These are phyloP conservation scores for Trichoderma polysporum DNA, from an alignment of 2,329 filamentous ascomycete genomes.

Conservation along the genomic window DNA sequence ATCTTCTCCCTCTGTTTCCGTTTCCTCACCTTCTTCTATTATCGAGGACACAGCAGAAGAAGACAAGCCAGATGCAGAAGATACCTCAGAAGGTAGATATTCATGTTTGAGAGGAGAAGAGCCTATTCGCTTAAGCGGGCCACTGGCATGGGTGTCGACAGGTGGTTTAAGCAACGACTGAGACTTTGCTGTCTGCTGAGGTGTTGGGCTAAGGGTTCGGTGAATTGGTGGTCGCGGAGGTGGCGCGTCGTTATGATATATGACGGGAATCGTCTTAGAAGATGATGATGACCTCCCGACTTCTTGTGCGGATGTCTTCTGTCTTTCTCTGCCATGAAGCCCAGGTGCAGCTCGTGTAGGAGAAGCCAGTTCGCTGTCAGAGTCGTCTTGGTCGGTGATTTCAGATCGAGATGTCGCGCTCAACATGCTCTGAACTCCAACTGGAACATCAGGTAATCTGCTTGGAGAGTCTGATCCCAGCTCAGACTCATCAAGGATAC, in stretches of 20 bases:
- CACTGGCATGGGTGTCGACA: conserved; percentile 44
- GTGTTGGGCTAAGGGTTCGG: conserved; percentile 45
- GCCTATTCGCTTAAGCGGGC: conserved; percentile 63
- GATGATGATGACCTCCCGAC: conserved; percentile 41
- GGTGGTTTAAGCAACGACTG: conserved; percentile 26
- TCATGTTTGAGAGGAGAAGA: conserved; percentile 97
- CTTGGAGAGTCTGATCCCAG: conserved; percentile 27
- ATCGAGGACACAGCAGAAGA: conserved; percentile 16
- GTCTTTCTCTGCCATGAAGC: conserved; percentile 26
- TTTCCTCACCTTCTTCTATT: conserved; percentile 9
- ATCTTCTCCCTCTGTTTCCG: conserved; percentile 8
- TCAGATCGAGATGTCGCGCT: conserved; percentile 28
- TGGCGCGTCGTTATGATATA: conserved; percentile 52
- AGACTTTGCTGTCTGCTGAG: conserved; percentile 30
- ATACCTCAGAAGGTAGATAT: conserved; percentile 79
- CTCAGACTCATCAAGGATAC: conserved; percentile 32
- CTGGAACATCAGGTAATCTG: conserved; percentile 32
- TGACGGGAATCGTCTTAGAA: conserved; percentile 19
- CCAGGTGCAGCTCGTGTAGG: conserved; percentile 26
- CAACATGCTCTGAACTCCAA: conserved; percentile 32
- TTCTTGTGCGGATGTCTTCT: conserved; percentile 44
- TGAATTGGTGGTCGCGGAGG: conserved; percentile 54
- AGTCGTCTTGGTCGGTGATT: conserved; percentile 22
- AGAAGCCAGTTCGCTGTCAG: conserved; percentile 16
- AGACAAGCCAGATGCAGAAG: conserved; percentile 43